phyloP scores from a whole-genome alignment of 2,329 filamentous ascomycete genomes.

The Hymenoscyphus fraxineus region DNA sequence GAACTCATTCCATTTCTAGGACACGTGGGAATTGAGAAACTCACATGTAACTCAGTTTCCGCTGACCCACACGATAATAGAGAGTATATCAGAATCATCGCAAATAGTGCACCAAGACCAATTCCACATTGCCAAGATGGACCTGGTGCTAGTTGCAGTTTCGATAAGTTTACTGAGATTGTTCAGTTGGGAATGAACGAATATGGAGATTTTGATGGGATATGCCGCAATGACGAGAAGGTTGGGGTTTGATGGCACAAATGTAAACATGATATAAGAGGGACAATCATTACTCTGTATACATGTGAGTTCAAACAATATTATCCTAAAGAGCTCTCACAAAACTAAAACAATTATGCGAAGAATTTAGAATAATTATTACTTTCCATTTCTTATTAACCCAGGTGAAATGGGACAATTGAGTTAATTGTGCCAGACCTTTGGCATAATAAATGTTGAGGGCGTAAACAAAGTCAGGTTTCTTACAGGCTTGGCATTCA shows the following conservation, averaged over 20 bases:
- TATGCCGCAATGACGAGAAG: conserved; percentile 26
- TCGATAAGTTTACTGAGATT: conserved; percentile 41
- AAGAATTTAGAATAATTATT: too few relatives aligned
- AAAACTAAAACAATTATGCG: too few relatives aligned
- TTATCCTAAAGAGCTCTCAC: too few relatives aligned
- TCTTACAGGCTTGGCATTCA: background rate
- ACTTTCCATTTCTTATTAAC: too few relatives aligned
- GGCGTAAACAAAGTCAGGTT: too few relatives aligned
- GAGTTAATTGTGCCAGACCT: too few relatives aligned
- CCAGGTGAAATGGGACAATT: too few relatives aligned
- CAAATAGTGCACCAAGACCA: conserved; percentile 49
- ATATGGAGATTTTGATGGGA: conserved; percentile 33
- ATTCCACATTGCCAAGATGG: conserved; percentile 47
- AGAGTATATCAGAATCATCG: conserved; percentile 49
- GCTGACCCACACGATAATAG: conserved; percentile 48
- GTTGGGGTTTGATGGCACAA: background rate
- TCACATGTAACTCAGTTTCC: conserved; percentile 54
- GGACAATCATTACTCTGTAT: background rate
- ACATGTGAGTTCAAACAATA: too few relatives aligned
- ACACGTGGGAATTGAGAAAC: conserved; percentile 62
- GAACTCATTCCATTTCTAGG: conserved; percentile 61
- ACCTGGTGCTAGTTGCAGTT: conserved; percentile 48
- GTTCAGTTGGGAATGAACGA: conserved; percentile 39
- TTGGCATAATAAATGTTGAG: too few relatives aligned
- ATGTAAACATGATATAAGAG: background rate